phyloP scores from a whole-genome alignment of 805 yeast species.

The Wickerhamomyces kurtzmanii region DNA sequence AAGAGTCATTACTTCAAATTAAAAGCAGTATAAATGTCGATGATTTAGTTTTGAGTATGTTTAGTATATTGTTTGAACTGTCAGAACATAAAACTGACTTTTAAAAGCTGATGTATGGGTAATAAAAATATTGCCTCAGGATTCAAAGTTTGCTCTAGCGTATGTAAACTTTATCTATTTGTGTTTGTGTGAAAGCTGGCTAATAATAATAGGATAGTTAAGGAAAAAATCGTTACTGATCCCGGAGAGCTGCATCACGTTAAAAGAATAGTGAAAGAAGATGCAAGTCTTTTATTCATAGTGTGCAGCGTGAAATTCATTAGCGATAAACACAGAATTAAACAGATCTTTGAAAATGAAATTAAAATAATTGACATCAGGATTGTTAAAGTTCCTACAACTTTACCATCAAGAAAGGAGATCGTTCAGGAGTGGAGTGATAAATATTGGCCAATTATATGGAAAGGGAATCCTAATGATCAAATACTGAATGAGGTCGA shows the following conservation, averaged over 20 bases:
- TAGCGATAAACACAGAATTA: constrained; percentile 17
- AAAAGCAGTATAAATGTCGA: constrained; percentile 14
- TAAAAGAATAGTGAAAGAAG: constrained; percentile 41
- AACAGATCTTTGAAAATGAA: constrained; percentile 7
- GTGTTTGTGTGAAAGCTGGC: neutral
- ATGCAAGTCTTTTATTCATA: constrained; percentile 25
- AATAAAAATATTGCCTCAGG: constrained; percentile 30
- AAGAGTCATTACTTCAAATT: constrained; percentile 35
- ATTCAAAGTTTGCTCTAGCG: constrained; percentile 18
- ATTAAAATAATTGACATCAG: constrained; percentile 13
- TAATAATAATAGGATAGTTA: constrained; percentile 11
- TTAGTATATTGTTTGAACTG: neutral
- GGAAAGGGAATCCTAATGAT: constrained; percentile 87
- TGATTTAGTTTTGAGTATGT: constrained; percentile 17
- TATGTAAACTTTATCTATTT: constrained; percentile 6
- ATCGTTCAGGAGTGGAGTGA: constrained; percentile 55
- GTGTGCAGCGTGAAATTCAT: constrained; percentile 33
- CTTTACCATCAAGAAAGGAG: constrained; percentile 67
- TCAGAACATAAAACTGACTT: constrained; percentile 2
- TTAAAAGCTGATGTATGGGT: constrained; percentile 31
- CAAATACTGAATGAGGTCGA: constrained; percentile 51
- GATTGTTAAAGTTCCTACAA: constrained; percentile 37
- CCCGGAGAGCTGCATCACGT: constrained; percentile 27
- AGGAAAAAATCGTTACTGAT: constrained; percentile 15
- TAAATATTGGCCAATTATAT: constrained; percentile 76